phyloP scores from a whole-genome alignment of 140 eudicot species.

The Stevia rebaudiana region DNA sequence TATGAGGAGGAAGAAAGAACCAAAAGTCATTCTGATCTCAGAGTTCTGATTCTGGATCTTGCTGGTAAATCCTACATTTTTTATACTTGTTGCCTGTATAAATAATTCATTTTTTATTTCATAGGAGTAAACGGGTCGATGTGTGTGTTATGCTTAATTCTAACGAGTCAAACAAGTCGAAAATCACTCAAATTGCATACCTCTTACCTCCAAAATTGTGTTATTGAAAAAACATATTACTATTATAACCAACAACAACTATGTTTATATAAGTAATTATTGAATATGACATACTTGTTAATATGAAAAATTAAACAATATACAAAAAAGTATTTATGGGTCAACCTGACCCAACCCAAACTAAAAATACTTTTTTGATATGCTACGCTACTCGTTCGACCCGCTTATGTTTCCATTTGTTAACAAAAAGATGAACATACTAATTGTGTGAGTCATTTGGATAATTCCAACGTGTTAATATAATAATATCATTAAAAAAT shows the following conservation, averaged over 20 bases:
- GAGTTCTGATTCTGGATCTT: slow-evolving; percentile 56
- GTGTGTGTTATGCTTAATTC: neutral
- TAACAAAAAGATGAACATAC: neutral
- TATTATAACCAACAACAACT: neutral
- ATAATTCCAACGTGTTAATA: neutral
- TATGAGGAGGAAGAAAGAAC: slow-evolving; percentile 47
- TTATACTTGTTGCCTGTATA: no score
- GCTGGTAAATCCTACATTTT: slow-evolving; percentile 37
- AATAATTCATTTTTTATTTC: neutral
- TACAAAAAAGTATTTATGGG: neutral
- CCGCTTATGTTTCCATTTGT: neutral
- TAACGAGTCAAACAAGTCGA: neutral
- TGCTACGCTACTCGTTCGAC: neutral
- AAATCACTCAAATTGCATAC: neutral
- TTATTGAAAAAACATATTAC: neutral
- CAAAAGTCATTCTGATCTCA: slow-evolving; percentile 41
- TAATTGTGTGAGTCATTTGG: neutral
- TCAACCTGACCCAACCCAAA: neutral
- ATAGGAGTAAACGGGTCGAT: neutral
- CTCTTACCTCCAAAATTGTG: neutral
- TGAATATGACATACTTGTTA: no score
- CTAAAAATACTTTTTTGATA: neutral
- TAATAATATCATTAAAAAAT: neutral
- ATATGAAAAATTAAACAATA: neutral
- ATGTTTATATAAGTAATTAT: neutral